phyloP scores from a whole-genome alignment of 352 stramenopile genomes.

The Phytophthora cryptogea region DNA sequence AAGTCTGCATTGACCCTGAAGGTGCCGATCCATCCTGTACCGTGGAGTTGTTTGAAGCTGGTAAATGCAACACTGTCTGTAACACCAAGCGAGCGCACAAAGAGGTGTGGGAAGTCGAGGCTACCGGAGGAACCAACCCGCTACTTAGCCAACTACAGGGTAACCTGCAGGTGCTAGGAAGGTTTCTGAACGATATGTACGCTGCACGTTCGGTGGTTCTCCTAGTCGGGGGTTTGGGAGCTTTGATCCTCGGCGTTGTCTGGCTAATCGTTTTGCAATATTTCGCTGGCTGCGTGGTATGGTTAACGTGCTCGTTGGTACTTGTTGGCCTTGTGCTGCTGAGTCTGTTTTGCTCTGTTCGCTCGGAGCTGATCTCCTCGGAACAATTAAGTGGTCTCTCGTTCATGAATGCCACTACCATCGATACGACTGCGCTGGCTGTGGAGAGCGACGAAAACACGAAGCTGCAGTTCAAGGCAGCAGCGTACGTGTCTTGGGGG shows the following conservation, averaged over 20 bases:
- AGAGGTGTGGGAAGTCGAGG: slow-evolving; percentile 57
- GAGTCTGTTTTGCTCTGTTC: slow-evolving; percentile 78
- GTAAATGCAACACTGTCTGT: slow-evolving; percentile 48
- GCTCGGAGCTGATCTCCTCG: slow-evolving; percentile 60
- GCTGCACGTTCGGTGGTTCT: slow-evolving; percentile 64
- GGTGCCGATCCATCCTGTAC: slow-evolving; percentile 63
- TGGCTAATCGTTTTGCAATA: slow-evolving; percentile 84
- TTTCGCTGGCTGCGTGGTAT: slow-evolving; percentile 79
- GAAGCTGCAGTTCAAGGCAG: slow-evolving; percentile 64
- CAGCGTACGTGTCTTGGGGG: slow-evolving; percentile 62
- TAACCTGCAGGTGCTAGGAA: slow-evolving; percentile 54
- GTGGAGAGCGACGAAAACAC: slow-evolving; percentile 38
- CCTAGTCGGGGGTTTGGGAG: slow-evolving; percentile 52
- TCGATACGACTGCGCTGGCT: slow-evolving; percentile 34
- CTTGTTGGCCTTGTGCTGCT: slow-evolving; percentile 65
- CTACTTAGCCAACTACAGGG: slow-evolving; percentile 76
- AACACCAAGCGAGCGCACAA: slow-evolving; percentile 75
- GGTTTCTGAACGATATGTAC: slow-evolving; percentile 80
- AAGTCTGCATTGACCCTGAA: slow-evolving; percentile 65
- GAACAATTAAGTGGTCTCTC: slow-evolving; percentile 38
- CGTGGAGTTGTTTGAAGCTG: slow-evolving; percentile 37
- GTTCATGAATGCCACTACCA: slow-evolving; percentile 50
- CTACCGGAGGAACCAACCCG: slow-evolving; percentile 54
- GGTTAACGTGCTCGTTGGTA: slow-evolving; percentile 73
- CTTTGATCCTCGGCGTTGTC: slow-evolving; percentile 59